phyloP scores from a whole-genome alignment of 768 basidiomycete species.

The Rhizopogon vesiculosus region DNA sequence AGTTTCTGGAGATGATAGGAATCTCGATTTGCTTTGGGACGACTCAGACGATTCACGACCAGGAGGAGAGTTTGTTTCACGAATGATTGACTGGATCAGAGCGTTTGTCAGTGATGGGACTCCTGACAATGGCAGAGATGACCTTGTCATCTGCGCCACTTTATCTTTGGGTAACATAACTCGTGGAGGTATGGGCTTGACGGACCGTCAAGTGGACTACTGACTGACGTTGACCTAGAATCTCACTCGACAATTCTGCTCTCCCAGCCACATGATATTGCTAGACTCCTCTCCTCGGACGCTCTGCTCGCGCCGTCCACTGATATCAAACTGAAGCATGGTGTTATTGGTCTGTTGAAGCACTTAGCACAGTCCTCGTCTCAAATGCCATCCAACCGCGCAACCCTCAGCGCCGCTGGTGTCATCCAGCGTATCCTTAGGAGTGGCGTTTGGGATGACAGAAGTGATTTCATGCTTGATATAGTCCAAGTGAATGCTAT shows the following conservation, averaged over 20 bases:
- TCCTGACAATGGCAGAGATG: conserved; percentile 47
- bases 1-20: conserved; percentile 76
- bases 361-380: conserved; percentile 72
- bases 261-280: conserved; percentile 61
- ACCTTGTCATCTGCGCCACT: conserved; percentile 79
- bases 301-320: conserved; percentile 48
- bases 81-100: conserved; percentile 75
- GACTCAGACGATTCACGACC: conserved; percentile 48
- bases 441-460: conserved; percentile 67
- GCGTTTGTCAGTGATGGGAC: conserved; percentile 39
- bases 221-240: conserved; percentile 35
- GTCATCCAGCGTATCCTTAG: conserved; percentile 57
- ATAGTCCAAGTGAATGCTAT: conserved; percentile 86
- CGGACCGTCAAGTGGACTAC: neutral
- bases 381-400: conserved; percentile 55
- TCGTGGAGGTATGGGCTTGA: conserved; percentile 54
- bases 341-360: conserved; percentile 80
- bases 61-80: conserved; percentile 67
- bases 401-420: conserved; percentile 52
- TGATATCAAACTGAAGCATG: conserved; percentile 86
- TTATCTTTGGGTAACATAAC: conserved; percentile 81
- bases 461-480: conserved; percentile 75
- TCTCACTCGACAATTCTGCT: conserved; percentile 56
- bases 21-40: conserved; percentile 76
- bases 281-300: conserved; percentile 52